Base-by-base conservation (phyloP, 73 alveolate genomes). In the Paramecium octaurelia region DNA sequence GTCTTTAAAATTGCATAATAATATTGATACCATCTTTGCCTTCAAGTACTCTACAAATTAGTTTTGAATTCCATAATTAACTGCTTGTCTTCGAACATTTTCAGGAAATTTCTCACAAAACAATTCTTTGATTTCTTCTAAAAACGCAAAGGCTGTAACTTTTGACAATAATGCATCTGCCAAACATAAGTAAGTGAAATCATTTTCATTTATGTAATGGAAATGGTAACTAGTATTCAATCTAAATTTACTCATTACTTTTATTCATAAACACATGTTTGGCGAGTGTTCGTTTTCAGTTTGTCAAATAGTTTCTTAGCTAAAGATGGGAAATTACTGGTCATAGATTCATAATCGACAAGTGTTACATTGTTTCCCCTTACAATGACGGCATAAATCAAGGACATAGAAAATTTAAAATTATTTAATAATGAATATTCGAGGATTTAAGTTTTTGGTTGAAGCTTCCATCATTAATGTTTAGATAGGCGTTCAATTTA, bases 171-270 rank as follows among this genome's bases (percentile, higher is more conserved):
- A 54, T 35, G 95, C 92, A 80, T 93, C 96, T 31, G 95, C 86
- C 31, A 93, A 59, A 43, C 95, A 89, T 68, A 93, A 85, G 29
- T 93, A 93, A 36, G 96, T 93, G 42, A 92, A 64, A 48, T 90
- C 96, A 18, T 84, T 54, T 75, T 93, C 96, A 42, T 93, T 93
- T 21, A 75, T 75, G 18, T 93, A 92, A 34, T 93, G 96, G 29
- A 93, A 92, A 68, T 70, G 86, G 31, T 89, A 89, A 48, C 91
- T 80, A 80, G 29, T 80, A 43, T 40, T 31, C 8, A 27, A 24
- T 44, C 60, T 75, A 36, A 44, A 31, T 44, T 27, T 23, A 80
- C 69, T 54, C 36, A 54, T 54, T 80, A 44, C 88, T 89, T 89
- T 31, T 89, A 77, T 46, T 89, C 48, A n/a, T 89, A 89, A 9